Evolutionary conservation across 2,329 filamentous ascomycete species (phyloP).

Genomic region (Ascochyta clinopodiicola): DNA sequence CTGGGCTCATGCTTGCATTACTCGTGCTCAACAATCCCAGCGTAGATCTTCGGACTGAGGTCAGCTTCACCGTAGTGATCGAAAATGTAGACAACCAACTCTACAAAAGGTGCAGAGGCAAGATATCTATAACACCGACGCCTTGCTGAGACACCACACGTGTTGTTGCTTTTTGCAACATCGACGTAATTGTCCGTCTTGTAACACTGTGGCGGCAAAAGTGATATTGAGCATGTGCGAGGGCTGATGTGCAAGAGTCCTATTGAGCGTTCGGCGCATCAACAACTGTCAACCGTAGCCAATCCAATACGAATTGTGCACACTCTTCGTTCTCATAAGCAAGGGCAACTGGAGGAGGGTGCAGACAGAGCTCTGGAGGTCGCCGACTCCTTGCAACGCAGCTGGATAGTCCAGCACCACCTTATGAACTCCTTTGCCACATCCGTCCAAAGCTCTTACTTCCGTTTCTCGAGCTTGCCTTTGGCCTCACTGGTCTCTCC

Average conservation of each 20-base stretch:
- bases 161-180: not conserved
- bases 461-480: slow-evolving; percentile 15
- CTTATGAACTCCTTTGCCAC: slow-evolving; percentile 19
- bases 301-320: not conserved
- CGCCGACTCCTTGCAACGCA: slow-evolving; percentile 1
- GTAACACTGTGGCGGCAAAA: slow-evolving; percentile 17
- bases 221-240: not conserved
- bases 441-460: slow-evolving; percentile 21
- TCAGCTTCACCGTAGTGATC: not conserved
- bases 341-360: not conserved
- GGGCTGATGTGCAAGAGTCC: not conserved
- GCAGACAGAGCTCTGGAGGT: not conserved
- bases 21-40: not conserved
- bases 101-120: not conserved
- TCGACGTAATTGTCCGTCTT: not conserved
- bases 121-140: not conserved
- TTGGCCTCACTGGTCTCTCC: slow-evolving; percentile 25
- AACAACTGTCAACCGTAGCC: not conserved
- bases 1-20: not conserved
- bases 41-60: not conserved
- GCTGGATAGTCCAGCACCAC: not conserved
- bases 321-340: not conserved
- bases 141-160: not conserved
- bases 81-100: not conserved
- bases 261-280: slow-evolving; percentile 6